These are phyloP conservation scores for Phytophthora pinifolia DNA, from an alignment of 352 stramenopile species.

Conservation along the genomic window DNA sequence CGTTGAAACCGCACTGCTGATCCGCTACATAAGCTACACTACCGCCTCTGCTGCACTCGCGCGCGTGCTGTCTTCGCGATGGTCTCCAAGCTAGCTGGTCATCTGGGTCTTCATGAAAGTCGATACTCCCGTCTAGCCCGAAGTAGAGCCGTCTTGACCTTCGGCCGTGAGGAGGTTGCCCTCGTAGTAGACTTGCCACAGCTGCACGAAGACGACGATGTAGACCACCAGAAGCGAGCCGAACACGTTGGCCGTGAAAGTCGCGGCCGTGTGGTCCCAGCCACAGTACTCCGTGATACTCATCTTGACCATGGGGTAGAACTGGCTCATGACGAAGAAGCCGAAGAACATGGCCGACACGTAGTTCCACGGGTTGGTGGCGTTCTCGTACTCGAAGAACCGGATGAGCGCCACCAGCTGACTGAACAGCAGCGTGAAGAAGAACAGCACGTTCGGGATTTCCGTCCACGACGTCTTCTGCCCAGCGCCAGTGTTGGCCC, in stretches of 20 bases:
- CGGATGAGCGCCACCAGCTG: slow-evolving; percentile 78
- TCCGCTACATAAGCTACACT: slow-evolving; percentile 46
- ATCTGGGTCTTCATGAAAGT: slow-evolving; percentile 23
- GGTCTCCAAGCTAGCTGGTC: slow-evolving; percentile 1
- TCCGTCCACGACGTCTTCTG: slow-evolving; percentile 89
- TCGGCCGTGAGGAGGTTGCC: slow-evolving; percentile 68
- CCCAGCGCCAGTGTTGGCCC: slow-evolving; percentile 88
- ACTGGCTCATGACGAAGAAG: slow-evolving; percentile 86
- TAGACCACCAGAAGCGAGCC: slow-evolving; percentile 81
- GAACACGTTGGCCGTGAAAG: slow-evolving; percentile 85
- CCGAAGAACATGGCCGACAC: slow-evolving; percentile 89
- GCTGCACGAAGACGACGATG: slow-evolving; percentile 87
- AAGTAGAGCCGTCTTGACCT: slow-evolving; percentile 32
- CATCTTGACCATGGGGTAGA: slow-evolving; percentile 92
- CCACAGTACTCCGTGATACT: slow-evolving; percentile 90
- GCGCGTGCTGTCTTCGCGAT: slow-evolving; percentile 7
- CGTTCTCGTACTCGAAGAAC: slow-evolving; percentile 91
- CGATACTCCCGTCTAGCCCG: slow-evolving; percentile 26
- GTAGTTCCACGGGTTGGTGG: slow-evolving; percentile 88
- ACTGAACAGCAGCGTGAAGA: slow-evolving; percentile 80
- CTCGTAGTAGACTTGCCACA: slow-evolving; percentile 86
- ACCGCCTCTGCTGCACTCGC: slow-evolving; percentile 26
- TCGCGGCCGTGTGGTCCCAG: slow-evolving; percentile 85
- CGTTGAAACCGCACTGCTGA: slow-evolving; percentile 21
- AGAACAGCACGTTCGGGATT: slow-evolving; percentile 89